Base-by-base conservation (phyloP, 495 filamentous ascomycete genomes). In the Chaetomium cochliodes region DNA sequence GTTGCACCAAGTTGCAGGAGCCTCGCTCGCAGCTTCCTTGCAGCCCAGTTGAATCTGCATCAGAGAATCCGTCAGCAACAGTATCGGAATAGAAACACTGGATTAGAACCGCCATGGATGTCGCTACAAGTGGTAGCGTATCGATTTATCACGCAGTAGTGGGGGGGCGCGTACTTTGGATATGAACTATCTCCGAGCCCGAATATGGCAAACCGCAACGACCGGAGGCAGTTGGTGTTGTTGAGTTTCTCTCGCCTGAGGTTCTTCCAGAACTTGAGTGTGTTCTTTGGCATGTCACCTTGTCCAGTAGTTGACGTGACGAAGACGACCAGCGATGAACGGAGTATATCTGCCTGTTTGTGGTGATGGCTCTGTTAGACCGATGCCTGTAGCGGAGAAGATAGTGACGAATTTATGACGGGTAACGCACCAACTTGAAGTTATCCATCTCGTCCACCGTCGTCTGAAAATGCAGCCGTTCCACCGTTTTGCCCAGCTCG, bases 131-230 rank as follows among this genome's bases (percentile, higher is more conserved):
- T 12, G 33, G 33, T 37, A 37, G 33, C 9, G 33, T 37, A 37
- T 37, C 33, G 8, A 37, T 37, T 37, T 11, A 8, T 11, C 33
- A 37, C 33, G 33, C 33, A 37, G 33, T 3, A 58, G 58, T 44
- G 2, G 22, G 18, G 4, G 26, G 12, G 20, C 23, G 52, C 70
- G 49, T 81, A 93, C 90, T 93, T 92, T 5, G 87, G 84, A 83
- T 99, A 99, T 3, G 92, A 94, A 69, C 88, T 96, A 76, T 99
- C 93, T 1, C 94, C 94, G 18, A 97, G 82, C 7, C 94, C 96
- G 81, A 99, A 97, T 0, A 86, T 88, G 20, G 90, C 85, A 75
- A 96, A 96, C 0, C 80, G 79, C 22, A 96, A 78, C 25, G 80
- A 78, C 20, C 76, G 69, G 50, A 99, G 79, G 69, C 85, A 93